Percentiles rank a stretch among this genome's conserved stretches.
These are phyloP conservation scores for Pontederia paniculata DNA, from an alignment of 176 grass and related monocot species.

Conservation along the genomic window DNA sequence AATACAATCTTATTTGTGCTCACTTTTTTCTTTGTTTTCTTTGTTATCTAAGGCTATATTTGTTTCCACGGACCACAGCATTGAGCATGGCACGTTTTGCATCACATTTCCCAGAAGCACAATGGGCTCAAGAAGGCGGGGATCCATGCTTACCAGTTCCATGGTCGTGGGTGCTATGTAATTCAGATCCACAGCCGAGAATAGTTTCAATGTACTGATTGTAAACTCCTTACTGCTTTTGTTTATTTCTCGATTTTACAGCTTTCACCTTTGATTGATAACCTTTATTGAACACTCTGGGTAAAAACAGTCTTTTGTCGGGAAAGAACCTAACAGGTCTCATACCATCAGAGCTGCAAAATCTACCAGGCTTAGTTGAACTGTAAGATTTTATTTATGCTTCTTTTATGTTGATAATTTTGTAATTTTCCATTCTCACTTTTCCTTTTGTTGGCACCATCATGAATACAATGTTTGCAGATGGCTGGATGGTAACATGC, in stretches of 20 bases:
- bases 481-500: slow-evolving; percentile 52
- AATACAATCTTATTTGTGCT: not conserved
- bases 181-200: slow-evolving; percentile 43
- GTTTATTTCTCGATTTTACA: slow-evolving; percentile 11
- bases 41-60: not conserved
- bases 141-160: slow-evolving; percentile 76
- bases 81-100: slow-evolving; percentile 44
- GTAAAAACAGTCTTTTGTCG: slow-evolving; percentile 50
- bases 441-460: not conserved
- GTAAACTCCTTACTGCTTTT: no score
- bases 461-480: slow-evolving; percentile 33
- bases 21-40: not conserved
- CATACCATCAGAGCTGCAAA: slow-evolving; percentile 68
- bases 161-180: slow-evolving; percentile 94
- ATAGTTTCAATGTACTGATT: slow-evolving; percentile 56
- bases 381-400: slow-evolving; percentile 58
- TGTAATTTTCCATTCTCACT: not conserved
- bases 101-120: slow-evolving; percentile 33
- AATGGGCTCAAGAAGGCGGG: slow-evolving; percentile 82
- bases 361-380: slow-evolving; percentile 52
- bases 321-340: slow-evolving; percentile 64
- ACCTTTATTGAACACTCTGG: not conserved
- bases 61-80: slow-evolving; percentile 28
- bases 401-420: not conserved
- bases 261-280: not conserved